Percentiles rank a stretch among this genome's conserved stretches.
Evolutionary conservation across 2,329 filamentous ascomycete genomes (phyloP).

Genomic region (Ascochyta clinopodiicola): DNA sequence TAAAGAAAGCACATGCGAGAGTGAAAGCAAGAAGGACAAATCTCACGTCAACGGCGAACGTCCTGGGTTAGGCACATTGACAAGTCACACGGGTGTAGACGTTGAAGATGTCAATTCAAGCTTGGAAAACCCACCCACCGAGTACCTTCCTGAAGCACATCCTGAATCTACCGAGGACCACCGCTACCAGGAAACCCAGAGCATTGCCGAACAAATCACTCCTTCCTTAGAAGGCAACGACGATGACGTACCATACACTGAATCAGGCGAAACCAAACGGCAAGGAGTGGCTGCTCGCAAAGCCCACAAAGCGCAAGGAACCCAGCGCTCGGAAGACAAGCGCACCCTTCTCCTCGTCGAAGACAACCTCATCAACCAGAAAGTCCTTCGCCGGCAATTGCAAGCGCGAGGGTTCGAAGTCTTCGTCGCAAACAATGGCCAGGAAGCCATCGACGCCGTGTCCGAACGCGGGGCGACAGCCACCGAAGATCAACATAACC

Average conservation of each 20-base stretch:
- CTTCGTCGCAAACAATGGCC: constrained; percentile 52
- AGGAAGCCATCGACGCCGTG: constrained; percentile 53
- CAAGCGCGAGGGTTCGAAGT: constrained; percentile 53
- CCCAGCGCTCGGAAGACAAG: constrained; percentile 22
- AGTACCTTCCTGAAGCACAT: constrained; percentile 36
- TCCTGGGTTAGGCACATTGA: constrained; percentile 18
- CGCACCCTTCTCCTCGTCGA: constrained; percentile 53
- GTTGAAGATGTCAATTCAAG: constrained; percentile 22
- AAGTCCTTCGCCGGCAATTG: constrained; percentile 58
- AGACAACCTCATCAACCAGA: constrained; percentile 58
- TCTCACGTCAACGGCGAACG: neutral
- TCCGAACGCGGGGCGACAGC: constrained; percentile 31
- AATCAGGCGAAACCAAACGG: constrained; percentile 34
- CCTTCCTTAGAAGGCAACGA: constrained; percentile 3
- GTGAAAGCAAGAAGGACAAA: neutral
- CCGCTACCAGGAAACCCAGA: constrained; percentile 33
- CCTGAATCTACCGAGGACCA: constrained; percentile 27
- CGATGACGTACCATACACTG: constrained; percentile 16
- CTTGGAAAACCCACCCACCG: constrained; percentile 43
- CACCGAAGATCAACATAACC: constrained; percentile 18
- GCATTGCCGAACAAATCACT: constrained; percentile 22
- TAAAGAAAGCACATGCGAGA: neutral
- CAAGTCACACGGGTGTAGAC: constrained; percentile 29
- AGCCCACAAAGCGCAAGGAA: constrained; percentile 28
- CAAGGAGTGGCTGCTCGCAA: constrained; percentile 29